Evolutionary conservation across 2,329 filamentous ascomycete genomes (phyloP), one percentile per base, ranked within the genome.

Genomic region (Cercospora canescens): DNA sequence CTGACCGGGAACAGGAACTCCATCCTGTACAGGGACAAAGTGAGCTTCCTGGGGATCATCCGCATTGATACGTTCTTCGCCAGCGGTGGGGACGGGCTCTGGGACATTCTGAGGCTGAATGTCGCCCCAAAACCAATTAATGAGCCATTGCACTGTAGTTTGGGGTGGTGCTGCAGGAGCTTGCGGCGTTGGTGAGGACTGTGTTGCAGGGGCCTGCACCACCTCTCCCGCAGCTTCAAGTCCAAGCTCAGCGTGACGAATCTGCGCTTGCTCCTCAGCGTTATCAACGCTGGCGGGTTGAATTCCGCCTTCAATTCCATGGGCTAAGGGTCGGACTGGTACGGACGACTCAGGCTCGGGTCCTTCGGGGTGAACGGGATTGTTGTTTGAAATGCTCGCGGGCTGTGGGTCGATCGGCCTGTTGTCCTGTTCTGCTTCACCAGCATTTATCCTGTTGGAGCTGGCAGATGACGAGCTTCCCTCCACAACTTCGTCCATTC

Each of bases 51-150:
- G 86, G 7, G 83, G 85, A 28, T 88, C 79, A 65, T 89, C 83
- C 66, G 86, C 84, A 37, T 89, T 84, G 66, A 87, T 82, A 24
- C 86, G 85, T 60, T 89, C 88, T 68, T 89, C 88, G 61, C 88
- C 83, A 12, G 79, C 81, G 16, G 75, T 79, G 59, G 77, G 78
- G 64, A 86, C 80, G 7, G 70, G 66, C 26, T 73, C 73, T 24
- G 63, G 63, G 6, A 66, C 65, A 35, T 67, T 68, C 5, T 64
- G 65, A 37, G 67, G 66, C 30, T 73, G 70, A 21, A 84, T 78
- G 61, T 83, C 83, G 9, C 79, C 82, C 78, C 82, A 84, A 65
- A 84, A 79, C 81, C 81, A 84, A 57, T 84, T 78, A 21, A 79
- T 69, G 1, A 81, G 62, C 18, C 74, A 72, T 35, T 81, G 76